phyloP scores from a whole-genome alignment of 176 grass and related monocot species.

The Ampelocalamus luodianensis region DNA sequence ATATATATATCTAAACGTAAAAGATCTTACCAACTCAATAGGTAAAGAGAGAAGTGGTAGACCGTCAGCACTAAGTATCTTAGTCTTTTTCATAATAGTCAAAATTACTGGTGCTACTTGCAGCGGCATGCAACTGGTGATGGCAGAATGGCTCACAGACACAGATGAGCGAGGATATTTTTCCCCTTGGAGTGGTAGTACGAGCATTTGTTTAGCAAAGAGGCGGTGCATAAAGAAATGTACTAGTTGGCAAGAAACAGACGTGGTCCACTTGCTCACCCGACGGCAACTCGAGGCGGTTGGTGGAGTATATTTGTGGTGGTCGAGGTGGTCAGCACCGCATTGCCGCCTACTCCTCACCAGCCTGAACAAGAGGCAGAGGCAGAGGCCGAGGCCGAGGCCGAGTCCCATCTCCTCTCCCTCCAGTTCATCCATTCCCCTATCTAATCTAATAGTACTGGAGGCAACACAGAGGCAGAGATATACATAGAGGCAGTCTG shows the following conservation, averaged over 20 bases:
- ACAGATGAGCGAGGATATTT: background rate
- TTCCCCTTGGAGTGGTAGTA: background rate
- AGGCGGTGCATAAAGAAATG: slow-evolving; percentile 1
- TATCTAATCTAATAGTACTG: background rate
- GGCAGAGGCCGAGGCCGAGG: slow-evolving; percentile 39
- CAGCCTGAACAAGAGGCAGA: slow-evolving; percentile 21
- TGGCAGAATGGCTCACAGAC: background rate
- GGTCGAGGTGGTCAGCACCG: slow-evolving; percentile 41
- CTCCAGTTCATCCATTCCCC: slow-evolving; percentile 18
- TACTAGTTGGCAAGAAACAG: background rate
- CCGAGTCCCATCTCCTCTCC: background rate
- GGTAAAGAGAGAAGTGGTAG: too few species aligned
- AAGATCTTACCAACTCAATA: too few species aligned
- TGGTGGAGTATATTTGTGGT: slow-evolving; percentile 48
- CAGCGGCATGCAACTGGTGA: too few species aligned
- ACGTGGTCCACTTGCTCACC: slow-evolving; percentile 51
- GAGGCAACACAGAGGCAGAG: background rate
- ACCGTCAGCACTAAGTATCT: too few species aligned
- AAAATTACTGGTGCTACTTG: background rate
- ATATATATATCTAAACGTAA: too few species aligned
- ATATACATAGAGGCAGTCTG: background rate
- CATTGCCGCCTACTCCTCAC: slow-evolving; percentile 27
- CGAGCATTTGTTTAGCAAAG: background rate
- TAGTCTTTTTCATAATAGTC: too few species aligned
- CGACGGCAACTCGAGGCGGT: slow-evolving; percentile 27